A percentile compares a stretch with the other conserved stretches of the same genome.
phyloP scores from a whole-genome alignment of 441 rosid genomes.

The Adansonia gregorii region DNA sequence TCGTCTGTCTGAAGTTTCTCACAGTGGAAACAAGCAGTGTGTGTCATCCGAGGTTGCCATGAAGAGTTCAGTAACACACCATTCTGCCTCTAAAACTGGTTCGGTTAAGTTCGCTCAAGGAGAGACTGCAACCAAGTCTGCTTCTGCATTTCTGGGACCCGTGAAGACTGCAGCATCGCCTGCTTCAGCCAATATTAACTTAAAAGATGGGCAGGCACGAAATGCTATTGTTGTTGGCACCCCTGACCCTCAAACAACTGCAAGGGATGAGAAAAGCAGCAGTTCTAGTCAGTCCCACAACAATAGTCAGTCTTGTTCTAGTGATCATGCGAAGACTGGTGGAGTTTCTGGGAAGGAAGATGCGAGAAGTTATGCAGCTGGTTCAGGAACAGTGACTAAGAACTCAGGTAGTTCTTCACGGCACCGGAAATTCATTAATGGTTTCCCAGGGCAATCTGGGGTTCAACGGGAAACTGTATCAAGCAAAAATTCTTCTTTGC shows the following conservation, averaged over 20 bases:
- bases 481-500: slow-evolving; percentile 52
- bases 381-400: slow-evolving; percentile 48
- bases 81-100: slow-evolving; percentile 62
- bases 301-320: slow-evolving; percentile 71
- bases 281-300: slow-evolving; percentile 81
- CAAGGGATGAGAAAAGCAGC: slow-evolving; percentile 72
- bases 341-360: slow-evolving; percentile 62
- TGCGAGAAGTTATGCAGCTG: slow-evolving; percentile 61
- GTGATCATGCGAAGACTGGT: slow-evolving; percentile 64
- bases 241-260: slow-evolving; percentile 47
- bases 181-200: slow-evolving; percentile 42
- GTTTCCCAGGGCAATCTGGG: slow-evolving; percentile 48
- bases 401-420: slow-evolving; percentile 50
- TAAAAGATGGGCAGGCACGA: slow-evolving; percentile 54
- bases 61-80: slow-evolving; percentile 62
- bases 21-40: slow-evolving; percentile 59
- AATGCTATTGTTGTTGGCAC: slow-evolving; percentile 42
- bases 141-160: slow-evolving; percentile 57
- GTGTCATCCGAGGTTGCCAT: slow-evolving; percentile 64
- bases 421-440: slow-evolving; percentile 59
- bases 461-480: slow-evolving; percentile 51
- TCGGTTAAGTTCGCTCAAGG: slow-evolving; percentile 58
- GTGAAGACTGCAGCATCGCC: slow-evolving; percentile 54
- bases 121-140: slow-evolving; percentile 54
- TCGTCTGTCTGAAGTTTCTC: slow-evolving; percentile 61